Percentiles rank a stretch among this genome's conserved stretches.
These are phyloP conservation scores for Lactarius vividus DNA, from an alignment of 768 basidiomycete species.

Conservation along the genomic window DNA sequence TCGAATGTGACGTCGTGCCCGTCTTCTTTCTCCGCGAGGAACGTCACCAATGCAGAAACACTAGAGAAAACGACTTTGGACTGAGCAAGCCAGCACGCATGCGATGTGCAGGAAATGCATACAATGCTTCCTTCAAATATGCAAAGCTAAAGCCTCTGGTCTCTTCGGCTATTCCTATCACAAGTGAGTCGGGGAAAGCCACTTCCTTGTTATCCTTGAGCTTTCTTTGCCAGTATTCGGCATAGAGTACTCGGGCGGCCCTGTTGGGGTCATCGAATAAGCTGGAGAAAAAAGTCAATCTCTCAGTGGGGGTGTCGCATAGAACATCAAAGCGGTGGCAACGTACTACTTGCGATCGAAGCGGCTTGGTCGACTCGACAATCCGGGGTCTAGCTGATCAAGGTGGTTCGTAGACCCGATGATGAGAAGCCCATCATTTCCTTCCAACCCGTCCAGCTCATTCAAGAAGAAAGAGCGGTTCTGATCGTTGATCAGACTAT, in stretches of 20 bases:
- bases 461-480: constrained; percentile 90
- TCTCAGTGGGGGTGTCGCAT: not conserved
- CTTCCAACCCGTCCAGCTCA: constrained; percentile 75
- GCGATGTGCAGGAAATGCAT: constrained; percentile 33
- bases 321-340: not conserved
- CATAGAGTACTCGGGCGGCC: constrained; percentile 65
- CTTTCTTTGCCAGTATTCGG: constrained; percentile 79
- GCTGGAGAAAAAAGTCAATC: constrained; percentile 37
- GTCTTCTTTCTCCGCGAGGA: constrained; percentile 50
- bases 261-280: constrained; percentile 68
- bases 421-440: constrained; percentile 76
- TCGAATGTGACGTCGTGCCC: constrained; percentile 51
- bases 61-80: constrained; percentile 36
- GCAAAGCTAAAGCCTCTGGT: constrained; percentile 80
- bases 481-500: constrained; percentile 71
- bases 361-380: constrained; percentile 75
- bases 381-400: constrained; percentile 70
- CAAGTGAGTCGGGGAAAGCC: constrained; percentile 63
- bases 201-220: constrained; percentile 59
- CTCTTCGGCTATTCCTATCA: constrained; percentile 53
- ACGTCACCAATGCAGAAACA: constrained; percentile 65
- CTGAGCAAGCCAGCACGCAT: not conserved
- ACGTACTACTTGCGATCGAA: constrained; percentile 86
- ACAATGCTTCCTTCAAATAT: constrained; percentile 90
- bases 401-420: constrained; percentile 85